Conservation (phyloP, 257 asterid species). For the Capsicum baccatum region DNA sequence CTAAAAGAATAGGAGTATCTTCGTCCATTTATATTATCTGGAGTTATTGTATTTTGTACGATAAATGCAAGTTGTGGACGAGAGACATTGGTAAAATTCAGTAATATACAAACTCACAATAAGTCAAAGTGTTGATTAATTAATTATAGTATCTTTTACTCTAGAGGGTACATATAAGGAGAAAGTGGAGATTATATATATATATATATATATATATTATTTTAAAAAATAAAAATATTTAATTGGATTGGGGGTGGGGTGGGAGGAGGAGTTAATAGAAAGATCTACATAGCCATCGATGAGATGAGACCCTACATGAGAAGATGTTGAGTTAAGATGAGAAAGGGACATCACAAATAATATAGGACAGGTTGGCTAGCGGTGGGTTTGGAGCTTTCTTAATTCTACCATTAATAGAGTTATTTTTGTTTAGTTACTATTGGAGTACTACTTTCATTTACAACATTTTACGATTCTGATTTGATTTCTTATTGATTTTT, state of each 20-base stretch:
- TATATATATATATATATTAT: too few species aligned
- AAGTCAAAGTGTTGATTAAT: slow-evolving; percentile 10
- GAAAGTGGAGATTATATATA: too few species aligned
- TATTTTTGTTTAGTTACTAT: not conserved
- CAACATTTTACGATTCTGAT: too few species aligned
- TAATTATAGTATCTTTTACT: slow-evolving; percentile 34
- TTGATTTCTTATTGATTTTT: too few species aligned
- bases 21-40: slow-evolving; percentile 27
- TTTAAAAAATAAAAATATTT: too few species aligned
- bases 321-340: slow-evolving; percentile 52
- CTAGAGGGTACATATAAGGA: slow-evolving; percentile 30
- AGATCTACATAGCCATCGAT: slow-evolving; percentile 58
- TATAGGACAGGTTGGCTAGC: slow-evolving; percentile 74
- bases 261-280: slow-evolving; percentile 42
- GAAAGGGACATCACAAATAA: slow-evolving; percentile 69
- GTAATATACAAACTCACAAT: not conserved
- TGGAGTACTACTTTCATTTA: too few species aligned
- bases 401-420: slow-evolving; percentile 45
- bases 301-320: slow-evolving; percentile 65
- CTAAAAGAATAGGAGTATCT: slow-evolving; percentile 7
- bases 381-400: slow-evolving; percentile 78
- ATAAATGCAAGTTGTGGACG: slow-evolving; percentile 23
- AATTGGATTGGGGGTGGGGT: not conserved
- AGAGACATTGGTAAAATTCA: slow-evolving; percentile 24
- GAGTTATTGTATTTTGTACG: slow-evolving; percentile 30